phyloP scores from a whole-genome alignment of 768 basidiomycete genomes.

The Suillus tomentosus region DNA sequence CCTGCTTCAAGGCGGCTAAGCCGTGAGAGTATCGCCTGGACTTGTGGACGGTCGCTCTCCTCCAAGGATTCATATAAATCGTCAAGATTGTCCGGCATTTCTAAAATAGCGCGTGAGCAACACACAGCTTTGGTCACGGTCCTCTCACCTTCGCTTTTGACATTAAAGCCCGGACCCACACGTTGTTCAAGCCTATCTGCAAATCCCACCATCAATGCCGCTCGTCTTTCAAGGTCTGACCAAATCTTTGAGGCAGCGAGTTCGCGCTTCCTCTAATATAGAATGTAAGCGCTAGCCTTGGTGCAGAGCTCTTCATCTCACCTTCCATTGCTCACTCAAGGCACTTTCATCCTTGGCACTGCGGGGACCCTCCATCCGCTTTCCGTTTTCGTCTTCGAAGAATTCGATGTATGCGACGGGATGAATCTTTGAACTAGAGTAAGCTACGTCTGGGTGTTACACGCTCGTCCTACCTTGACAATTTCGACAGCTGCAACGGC shows the following conservation, averaged over 20 bases:
- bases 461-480: slow-evolving; percentile 47
- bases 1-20: slow-evolving; percentile 52
- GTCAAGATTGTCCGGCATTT: slow-evolving; percentile 49
- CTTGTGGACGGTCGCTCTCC: slow-evolving; percentile 52
- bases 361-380: slow-evolving; percentile 58
- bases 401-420: slow-evolving; percentile 84
- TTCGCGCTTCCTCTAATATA: slow-evolving; percentile 55
- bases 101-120: slow-evolving; percentile 2
- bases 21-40: slow-evolving; percentile 43
- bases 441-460: slow-evolving; percentile 5
- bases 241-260: slow-evolving; percentile 59
- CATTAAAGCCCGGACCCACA: slow-evolving; percentile 48
- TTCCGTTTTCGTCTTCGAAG: slow-evolving; percentile 48
- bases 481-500: slow-evolving; percentile 75
- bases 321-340: slow-evolving; percentile 71
- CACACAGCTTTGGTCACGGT: neutral
- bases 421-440: slow-evolving; percentile 50
- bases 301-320: slow-evolving; percentile 32
- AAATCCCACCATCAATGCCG: slow-evolving; percentile 55
- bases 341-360: slow-evolving; percentile 68
- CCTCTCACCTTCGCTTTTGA: slow-evolving; percentile 43
- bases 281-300: slow-evolving; percentile 8
- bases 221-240: slow-evolving; percentile 56
- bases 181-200: slow-evolving; percentile 64
- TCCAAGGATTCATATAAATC: slow-evolving; percentile 60